Evolutionary conservation across 2,329 filamentous ascomycete genomes (phyloP).

Genomic region (Didymellaceae sp.): DNA sequence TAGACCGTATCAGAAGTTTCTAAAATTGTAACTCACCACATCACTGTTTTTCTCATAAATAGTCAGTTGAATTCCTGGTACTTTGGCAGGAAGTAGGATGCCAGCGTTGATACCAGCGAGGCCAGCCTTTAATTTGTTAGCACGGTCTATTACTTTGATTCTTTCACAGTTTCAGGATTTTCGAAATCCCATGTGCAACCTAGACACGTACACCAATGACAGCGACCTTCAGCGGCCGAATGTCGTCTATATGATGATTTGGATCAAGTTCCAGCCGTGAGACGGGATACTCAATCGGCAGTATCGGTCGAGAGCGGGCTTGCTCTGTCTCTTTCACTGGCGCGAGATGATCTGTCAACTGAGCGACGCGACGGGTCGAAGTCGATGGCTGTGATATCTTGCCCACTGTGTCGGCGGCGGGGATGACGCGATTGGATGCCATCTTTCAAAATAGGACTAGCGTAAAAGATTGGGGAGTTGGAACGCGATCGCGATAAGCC

Average conservation of each 20-base stretch:
- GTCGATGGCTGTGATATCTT: constrained; percentile 17
- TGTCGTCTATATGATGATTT: constrained; percentile 39
- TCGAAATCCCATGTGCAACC: too few species aligned
- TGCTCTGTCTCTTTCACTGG: constrained; percentile 24
- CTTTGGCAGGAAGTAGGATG: constrained; percentile 70
- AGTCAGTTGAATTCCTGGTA: constrained; percentile 68
- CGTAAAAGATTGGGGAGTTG: not conserved
- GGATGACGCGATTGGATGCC: constrained; percentile 23
- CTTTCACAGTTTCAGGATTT: too few species aligned
- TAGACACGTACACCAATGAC: constrained; percentile 59
- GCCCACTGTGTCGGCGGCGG: constrained; percentile 21
- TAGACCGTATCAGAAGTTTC: not conserved
- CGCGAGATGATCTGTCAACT: constrained; percentile 37
- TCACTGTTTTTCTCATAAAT: constrained; percentile 58
- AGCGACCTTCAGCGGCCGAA: constrained; percentile 56
- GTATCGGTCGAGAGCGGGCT: constrained; percentile 15
- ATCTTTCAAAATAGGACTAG: constrained; percentile 21
- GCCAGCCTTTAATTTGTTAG: constrained; percentile 53
- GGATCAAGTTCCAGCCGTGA: constrained; percentile 37
- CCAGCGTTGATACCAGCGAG: constrained; percentile 69
- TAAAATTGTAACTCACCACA: constrained; percentile 25
- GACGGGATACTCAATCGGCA: constrained; percentile 34
- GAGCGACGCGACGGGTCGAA: constrained; percentile 35
- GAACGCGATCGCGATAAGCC: too few species aligned
- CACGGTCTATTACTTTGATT: too few species aligned